Percentiles rank a stretch among this genome's conserved stretches.
These are phyloP conservation scores for Lasiodiplodia sp. DNA, from an alignment of 2,329 filamentous ascomycete genomes.

Conservation along the genomic window DNA sequence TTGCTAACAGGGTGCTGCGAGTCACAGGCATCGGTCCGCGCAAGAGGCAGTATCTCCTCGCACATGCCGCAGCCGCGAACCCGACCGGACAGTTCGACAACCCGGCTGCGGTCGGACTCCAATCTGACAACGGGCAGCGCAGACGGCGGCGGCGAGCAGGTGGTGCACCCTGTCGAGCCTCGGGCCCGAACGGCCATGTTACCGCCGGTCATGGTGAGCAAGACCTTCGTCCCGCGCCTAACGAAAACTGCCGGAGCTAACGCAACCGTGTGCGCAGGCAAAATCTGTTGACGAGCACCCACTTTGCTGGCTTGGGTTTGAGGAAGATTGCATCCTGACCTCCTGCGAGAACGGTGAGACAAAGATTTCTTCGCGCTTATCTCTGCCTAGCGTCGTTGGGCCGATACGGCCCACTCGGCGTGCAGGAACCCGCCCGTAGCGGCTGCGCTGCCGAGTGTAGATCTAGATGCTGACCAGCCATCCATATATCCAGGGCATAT, in stretches of 20 bases:
- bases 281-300: constrained; percentile 88
- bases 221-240: constrained; percentile 33
- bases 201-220: constrained; percentile 80
- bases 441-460: constrained; percentile 33
- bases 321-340: constrained; percentile 90
- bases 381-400: constrained; percentile 28
- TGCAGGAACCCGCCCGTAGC: constrained; percentile 30
- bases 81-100: constrained; percentile 68
- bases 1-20: constrained; percentile 24
- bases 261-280: constrained; percentile 58
- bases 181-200: constrained; percentile 82
- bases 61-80: constrained; percentile 57
- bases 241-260: constrained; percentile 34
- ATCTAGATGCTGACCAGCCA: constrained; percentile 31
- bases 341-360: constrained; percentile 85
- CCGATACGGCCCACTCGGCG: constrained; percentile 27
- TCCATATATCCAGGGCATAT: constrained; percentile 67
- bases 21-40: constrained; percentile 60
- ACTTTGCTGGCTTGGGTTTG: constrained; percentile 90
- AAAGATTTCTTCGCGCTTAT: constrained; percentile 30
- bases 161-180: constrained; percentile 83
- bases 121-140: constrained; percentile 60
- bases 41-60: constrained; percentile 61
- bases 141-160: constrained; percentile 65
- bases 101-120: constrained; percentile 74